Evolutionary conservation across 192 early-diverging fungal species (phyloP), one percentile per base, ranked within the genome.

Genomic region (Gamsiella multidivaricata): DNA sequence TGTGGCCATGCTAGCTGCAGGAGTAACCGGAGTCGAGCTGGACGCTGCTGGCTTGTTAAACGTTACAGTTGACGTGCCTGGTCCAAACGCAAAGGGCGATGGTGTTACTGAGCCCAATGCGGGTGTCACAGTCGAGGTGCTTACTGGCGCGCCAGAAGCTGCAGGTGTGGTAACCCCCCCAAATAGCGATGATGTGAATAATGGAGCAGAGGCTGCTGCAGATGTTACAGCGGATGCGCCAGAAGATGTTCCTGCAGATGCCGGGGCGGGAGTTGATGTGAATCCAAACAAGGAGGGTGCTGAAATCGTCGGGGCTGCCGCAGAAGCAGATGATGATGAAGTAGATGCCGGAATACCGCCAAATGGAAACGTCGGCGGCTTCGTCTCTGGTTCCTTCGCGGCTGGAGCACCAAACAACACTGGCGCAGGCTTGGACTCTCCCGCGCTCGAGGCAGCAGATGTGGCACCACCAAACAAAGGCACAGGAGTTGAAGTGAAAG

Each of bases 241-340:
- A 26, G 22, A 41, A 23, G 36, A 14, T 39, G 54, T n/a, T 33
- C 29, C 11, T 15, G 67, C 14, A 22, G 43, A 10, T 17, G 23
- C 22, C 10, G 41, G 15, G 20, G 49, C 32, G 31, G 43, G 39
- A 3, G 50, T 10, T 25, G 49, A 22, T 46, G 50, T 43, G 22
- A 60, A 11, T 28, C 69, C 69, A 62, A 74, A 69, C 34, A 69
- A 22, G 3, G 66, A 25, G 1, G 66, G 23, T 17, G 45, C 28
- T 0, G 65, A 29, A 4, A 29, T 41, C 4, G 65, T 12, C 3
- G 53, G n/a, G 3, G 45, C 29, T 22, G 60, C 32, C 17, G 45
- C 15, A 10, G 59, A 14, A 11, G 43, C 23, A 3, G 63, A 25
- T 15, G 63, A 14, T 28, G 63, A 43, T 3, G 52, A 25, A 15